Evolutionary conservation across 768 basidiomycete species (phyloP).

Genomic region (Gyrodon lividus): DNA sequence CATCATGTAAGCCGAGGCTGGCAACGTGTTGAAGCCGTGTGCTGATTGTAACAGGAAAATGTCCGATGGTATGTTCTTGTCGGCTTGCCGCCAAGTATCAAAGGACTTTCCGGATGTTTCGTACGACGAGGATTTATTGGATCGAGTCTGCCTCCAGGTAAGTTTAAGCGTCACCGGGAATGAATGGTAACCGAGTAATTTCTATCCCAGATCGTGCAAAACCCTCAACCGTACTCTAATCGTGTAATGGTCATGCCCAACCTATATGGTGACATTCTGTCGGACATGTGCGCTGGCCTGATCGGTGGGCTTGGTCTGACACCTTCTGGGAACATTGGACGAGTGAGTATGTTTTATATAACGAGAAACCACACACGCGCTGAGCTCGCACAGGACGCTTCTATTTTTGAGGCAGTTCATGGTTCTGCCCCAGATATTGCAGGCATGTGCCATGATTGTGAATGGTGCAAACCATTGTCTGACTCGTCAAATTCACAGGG

Average conservation of each 20-base stretch:
- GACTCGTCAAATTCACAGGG: conserved; percentile 41
- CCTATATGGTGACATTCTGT: conserved; percentile 92
- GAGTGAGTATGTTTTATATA: conserved; percentile 47
- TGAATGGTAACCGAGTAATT: background rate
- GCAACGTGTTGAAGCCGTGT: conserved; percentile 2
- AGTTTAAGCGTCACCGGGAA: conserved; percentile 11
- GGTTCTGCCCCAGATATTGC: conserved; percentile 99
- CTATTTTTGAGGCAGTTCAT: conserved; percentile 99
- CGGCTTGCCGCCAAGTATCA: conserved; percentile 93
- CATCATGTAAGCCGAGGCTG: conserved; percentile 73
- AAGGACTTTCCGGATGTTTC: conserved; percentile 92
- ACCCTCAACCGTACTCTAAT: conserved; percentile 90
- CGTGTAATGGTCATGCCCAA: conserved; percentile 99
- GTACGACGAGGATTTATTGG: conserved; percentile 96
- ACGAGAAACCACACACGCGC: conserved; percentile 7
- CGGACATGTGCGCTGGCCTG: conserved; percentile 97
- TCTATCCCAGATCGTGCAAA: conserved; percentile 71
- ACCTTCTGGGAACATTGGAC: conserved; percentile 96
- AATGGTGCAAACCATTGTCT: background rate
- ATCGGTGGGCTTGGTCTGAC: conserved; percentile 98
- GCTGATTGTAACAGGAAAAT: conserved; percentile 74
- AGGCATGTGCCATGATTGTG: conserved; percentile 44
- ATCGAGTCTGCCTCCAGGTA: conserved; percentile 93
- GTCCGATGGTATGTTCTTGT: conserved; percentile 99
- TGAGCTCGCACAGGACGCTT: conserved; percentile 72